Evolutionary conservation across 805 yeast genomes (phyloP), one percentile per base, ranked within the genome.

Genomic region (Kodamaea sagamina): DNA sequence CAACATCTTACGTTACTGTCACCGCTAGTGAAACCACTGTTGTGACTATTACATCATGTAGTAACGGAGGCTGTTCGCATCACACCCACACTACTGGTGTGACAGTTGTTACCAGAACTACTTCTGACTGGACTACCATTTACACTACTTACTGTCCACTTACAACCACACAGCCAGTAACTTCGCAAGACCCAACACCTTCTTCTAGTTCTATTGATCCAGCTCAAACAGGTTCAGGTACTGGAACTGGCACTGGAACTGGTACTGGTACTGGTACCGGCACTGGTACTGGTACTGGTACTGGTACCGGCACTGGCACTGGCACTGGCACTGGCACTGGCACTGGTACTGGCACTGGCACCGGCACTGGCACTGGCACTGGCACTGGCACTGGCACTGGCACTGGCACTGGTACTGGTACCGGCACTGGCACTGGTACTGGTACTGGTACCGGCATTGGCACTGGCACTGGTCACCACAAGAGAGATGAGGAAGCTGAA

Each of bases 71-170:
- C 4, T 31, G 38, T 17, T 7, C 7, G 6, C 31, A 39, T 2
- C 25, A 21, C 6, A 27, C 40, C 11, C 26, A 18, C 9, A 10
- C 32, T 3, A 47, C 49, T 22, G 47, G 47, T 31, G 25, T 44
- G 9, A 36, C 49, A 21, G 38, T 45, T n/a, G 34, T 45, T 8
- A 53, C 54, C 5, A 36, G 32, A 8, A 50, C 51, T 5, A 36
- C 32, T 16, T 27, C 39, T 2, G 44, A 42, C 3, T 35, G 22
- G 4, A 40, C 42, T 15, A 46, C 50, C 3, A 29, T 38, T 16
- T 50, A 47, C 42, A 52, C 55, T 7, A 53, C 57, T 4, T 50
- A 44, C 44, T 53, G 58, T 40, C 54, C 57, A 9, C 32, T 51
- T 27, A 28, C 41, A 3, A 17, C 38, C 6, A 15, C 34, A 4